Evolutionary conservation across 1,284 basidiomycete genomes (phyloP).

Genomic region (Cutaneotrichosporon mucoides): DNA sequence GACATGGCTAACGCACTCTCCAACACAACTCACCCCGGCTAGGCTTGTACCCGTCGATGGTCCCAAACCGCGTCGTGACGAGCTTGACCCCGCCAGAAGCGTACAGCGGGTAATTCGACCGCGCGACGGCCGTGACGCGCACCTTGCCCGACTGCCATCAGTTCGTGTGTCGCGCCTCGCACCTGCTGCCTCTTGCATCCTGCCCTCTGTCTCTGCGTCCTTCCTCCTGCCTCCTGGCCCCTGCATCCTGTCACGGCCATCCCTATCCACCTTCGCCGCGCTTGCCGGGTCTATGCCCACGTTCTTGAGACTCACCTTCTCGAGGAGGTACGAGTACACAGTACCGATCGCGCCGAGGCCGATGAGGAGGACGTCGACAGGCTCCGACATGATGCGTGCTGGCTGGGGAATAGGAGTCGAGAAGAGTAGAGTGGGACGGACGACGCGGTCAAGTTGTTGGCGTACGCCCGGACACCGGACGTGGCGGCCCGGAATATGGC

Average conservation of each 20-base stretch:
- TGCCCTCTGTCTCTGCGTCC: too few relatives aligned
- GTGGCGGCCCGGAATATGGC: too few relatives aligned
- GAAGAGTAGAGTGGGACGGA: too few relatives aligned
- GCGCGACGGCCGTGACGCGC: constrained; percentile 67
- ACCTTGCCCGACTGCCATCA: constrained; percentile 54
- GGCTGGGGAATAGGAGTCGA: too few relatives aligned
- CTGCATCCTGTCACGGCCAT: too few relatives aligned
- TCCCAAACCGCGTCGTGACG: constrained; percentile 59
- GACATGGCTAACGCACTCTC: too few relatives aligned
- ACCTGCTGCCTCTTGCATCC: too few relatives aligned
- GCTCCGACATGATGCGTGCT: constrained; percentile 2
- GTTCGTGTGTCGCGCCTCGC: background rate
- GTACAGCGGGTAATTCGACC: constrained; percentile 65
- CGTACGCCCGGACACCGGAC: too few relatives aligned
- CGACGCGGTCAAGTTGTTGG: too few relatives aligned
- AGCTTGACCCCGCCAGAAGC: constrained; percentile 55
- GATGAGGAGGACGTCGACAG: constrained; percentile 49
- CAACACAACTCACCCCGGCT: constrained; percentile 52
- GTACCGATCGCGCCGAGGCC: constrained; percentile 55
- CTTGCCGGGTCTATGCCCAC: too few relatives aligned
- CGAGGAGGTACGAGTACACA: constrained; percentile 60
- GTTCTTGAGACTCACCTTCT: constrained; percentile 37
- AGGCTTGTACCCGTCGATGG: constrained; percentile 60
- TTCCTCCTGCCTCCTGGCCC: too few relatives aligned
- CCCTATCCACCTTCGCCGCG: too few relatives aligned